These are phyloP conservation scores for Triadica sebifera DNA, from an alignment of 345 rosid genomes.

Conservation along the genomic window DNA sequence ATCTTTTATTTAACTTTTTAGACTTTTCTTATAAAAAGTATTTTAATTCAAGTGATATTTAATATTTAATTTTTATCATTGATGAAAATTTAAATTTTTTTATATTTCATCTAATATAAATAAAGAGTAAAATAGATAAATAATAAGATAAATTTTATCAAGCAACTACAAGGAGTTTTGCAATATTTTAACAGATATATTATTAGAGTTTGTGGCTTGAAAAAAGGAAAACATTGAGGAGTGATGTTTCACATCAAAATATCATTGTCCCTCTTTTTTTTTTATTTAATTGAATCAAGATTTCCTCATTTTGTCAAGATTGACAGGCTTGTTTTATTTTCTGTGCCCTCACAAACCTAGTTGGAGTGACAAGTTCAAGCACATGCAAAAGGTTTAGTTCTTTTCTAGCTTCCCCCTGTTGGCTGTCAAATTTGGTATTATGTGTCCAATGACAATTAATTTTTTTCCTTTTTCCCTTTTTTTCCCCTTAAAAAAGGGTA, in stretches of 20 bases:
- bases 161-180: too few species aligned
- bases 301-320: conserved; percentile 5
- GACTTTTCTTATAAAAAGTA: too few species aligned
- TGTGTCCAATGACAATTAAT: not conserved
- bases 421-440: conserved; percentile 18
- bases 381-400: conserved; percentile 11
- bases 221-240: not conserved
- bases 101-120: too few species aligned
- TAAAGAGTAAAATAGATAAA: too few species aligned
- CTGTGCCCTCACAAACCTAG: not conserved
- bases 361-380: conserved; percentile 6
- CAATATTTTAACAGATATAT: too few species aligned
- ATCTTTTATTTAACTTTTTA: too few species aligned
- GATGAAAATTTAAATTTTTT: too few species aligned
- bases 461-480: not conserved
- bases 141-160: too few species aligned
- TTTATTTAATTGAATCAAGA: too few species aligned
- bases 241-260: conserved; percentile 1
- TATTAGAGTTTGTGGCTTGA: not conserved
- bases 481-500: not conserved
- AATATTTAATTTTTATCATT: too few species aligned
- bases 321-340: conserved; percentile 13
- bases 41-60: too few species aligned
- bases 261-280: too few species aligned
- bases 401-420: not conserved